These are phyloP conservation scores for Nitzschia sp. DNA, from an alignment of 108 stramenopile species.

Conservation along the genomic window DNA sequence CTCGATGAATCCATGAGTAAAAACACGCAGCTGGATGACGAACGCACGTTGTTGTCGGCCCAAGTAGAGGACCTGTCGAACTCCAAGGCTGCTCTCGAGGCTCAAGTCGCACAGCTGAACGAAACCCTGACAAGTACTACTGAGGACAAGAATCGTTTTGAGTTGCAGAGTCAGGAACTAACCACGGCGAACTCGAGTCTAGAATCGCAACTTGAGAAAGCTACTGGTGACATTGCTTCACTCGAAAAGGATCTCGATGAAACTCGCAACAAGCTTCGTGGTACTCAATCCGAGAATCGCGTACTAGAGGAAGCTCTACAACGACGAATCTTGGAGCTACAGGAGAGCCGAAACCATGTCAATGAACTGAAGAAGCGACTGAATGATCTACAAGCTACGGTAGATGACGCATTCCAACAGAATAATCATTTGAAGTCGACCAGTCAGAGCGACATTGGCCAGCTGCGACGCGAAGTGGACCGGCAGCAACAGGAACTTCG, in stretches of 20 bases:
- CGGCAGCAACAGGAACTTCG: neutral
- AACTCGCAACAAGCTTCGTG: neutral
- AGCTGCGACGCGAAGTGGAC: neutral
- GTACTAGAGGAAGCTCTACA: neutral
- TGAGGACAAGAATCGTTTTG: neutral
- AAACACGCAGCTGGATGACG: neutral
- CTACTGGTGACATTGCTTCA: neutral
- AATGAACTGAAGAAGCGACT: neutral
- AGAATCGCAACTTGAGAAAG: neutral
- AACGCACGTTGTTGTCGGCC: neutral
- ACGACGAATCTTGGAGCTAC: neutral
- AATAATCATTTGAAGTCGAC: neutral
- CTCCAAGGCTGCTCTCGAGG: neutral
- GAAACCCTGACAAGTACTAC: neutral
- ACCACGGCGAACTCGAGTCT: neutral
- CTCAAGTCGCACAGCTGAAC: neutral
- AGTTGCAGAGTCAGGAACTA: neutral
- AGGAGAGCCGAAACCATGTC: slow-evolving; percentile 2
- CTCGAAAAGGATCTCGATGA: neutral
- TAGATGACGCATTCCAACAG: neutral
- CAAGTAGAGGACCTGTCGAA: neutral
- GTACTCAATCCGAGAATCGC: neutral
- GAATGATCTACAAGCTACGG: neutral
- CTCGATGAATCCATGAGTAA: neutral
- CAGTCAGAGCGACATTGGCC: neutral